These are phyloP conservation scores for Aciculosporium take DNA, from an alignment of 2,329 filamentous ascomycete species.

Conservation along the genomic window DNA sequence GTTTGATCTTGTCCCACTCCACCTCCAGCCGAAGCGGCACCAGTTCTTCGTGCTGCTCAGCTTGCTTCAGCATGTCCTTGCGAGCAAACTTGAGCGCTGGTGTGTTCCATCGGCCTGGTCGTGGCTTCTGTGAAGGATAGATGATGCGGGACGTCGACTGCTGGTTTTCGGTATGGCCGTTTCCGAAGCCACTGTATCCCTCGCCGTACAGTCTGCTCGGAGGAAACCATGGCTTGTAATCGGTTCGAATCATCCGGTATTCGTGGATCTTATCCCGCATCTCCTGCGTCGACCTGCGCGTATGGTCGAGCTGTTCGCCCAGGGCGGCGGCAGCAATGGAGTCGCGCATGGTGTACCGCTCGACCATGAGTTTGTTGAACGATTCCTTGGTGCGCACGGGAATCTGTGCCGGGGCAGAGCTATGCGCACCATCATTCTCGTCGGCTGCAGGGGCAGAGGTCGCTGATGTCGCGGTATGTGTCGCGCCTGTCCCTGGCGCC, in stretches of 20 bases:
- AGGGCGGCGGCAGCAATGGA: conserved; percentile 39
- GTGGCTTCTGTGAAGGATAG: conserved; percentile 65
- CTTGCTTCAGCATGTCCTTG: conserved; percentile 72
- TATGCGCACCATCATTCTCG: conserved; percentile 13
- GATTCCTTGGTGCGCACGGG: conserved; percentile 41
- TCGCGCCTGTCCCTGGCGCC: conserved; percentile 19
- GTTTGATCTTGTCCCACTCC: conserved; percentile 86
- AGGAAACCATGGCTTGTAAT: conserved; percentile 41
- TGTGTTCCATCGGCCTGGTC: conserved; percentile 63
- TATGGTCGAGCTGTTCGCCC: conserved; percentile 35
- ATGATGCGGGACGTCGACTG: conserved; percentile 50
- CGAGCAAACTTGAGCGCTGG: conserved; percentile 58
- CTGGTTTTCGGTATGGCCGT: conserved; percentile 63
- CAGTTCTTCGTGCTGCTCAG: conserved; percentile 80
- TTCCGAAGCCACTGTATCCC: conserved; percentile 82
- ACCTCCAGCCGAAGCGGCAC: conserved; percentile 86
- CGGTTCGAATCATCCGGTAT: conserved; percentile 46
- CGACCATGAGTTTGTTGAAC: conserved; percentile 38
- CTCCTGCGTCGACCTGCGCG: conserved; percentile 42
- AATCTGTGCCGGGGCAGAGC: conserved; percentile 14
- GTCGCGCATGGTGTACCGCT: conserved; percentile 40
- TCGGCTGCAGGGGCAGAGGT: conserved; percentile 15
- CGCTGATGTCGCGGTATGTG: conserved; percentile 16
- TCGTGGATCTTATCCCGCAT: conserved; percentile 56
- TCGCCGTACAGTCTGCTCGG: conserved; percentile 47